Conservation (phyloP, 108 stramenopile genomes). For the Skeletonema potamos region DNA sequence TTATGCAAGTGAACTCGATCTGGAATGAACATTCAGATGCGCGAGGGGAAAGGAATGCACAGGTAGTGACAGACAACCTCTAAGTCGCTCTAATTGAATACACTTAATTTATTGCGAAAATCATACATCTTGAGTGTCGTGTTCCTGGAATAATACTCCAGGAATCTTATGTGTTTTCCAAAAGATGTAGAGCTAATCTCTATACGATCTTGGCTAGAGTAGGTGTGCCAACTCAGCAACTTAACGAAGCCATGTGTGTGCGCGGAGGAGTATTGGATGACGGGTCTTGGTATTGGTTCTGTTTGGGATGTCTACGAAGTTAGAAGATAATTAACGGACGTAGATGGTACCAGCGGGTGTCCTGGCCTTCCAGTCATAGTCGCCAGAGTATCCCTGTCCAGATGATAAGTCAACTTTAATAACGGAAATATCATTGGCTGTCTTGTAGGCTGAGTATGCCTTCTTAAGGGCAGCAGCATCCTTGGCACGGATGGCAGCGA, state of each 20-base stretch:
- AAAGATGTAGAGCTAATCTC: slow-evolving; percentile 4
- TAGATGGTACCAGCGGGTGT: slow-evolving; percentile 59
- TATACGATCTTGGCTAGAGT: neutral
- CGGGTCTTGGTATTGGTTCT: neutral
- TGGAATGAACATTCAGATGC: no score
- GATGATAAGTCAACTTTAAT: slow-evolving; percentile 35
- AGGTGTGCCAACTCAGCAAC: neutral
- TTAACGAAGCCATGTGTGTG: neutral
- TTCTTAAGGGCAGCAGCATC: slow-evolving; percentile 75
- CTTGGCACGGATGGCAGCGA: slow-evolving; percentile 76
- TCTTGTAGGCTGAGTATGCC: slow-evolving; percentile 68
- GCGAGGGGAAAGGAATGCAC: no score
- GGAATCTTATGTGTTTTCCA: neutral
- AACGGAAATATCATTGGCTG: slow-evolving; percentile 50
- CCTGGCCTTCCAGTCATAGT: slow-evolving; percentile 73
- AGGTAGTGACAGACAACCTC: neutral
- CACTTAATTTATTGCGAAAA: slow-evolving; percentile 4
- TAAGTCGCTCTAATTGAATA: neutral
- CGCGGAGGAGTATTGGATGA: neutral
- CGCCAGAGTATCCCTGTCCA: slow-evolving; percentile 79
- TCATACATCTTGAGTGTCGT: neutral
- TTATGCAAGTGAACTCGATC: no score
- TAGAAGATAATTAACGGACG: slow-evolving; percentile 11
- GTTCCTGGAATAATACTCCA: neutral
- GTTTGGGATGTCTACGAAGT: neutral